Conservation (phyloP, 257 asterid genomes). For the Buddleja alternifolia region DNA sequence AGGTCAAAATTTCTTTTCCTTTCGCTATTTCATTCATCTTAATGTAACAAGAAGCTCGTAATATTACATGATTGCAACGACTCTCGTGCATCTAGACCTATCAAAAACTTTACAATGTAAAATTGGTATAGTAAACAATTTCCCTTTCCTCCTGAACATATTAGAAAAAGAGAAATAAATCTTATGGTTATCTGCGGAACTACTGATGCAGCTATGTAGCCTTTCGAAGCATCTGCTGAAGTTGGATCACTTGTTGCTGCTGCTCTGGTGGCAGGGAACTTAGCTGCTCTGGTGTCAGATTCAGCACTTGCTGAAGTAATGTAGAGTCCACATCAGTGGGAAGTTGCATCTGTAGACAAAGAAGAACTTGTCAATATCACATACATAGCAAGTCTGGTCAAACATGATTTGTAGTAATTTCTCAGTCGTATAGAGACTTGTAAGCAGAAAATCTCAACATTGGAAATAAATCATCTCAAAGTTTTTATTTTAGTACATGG, state of each 20-base stretch:
- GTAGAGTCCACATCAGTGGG: slow-evolving; percentile 70
- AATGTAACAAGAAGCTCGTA: not conserved
- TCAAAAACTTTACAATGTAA: slow-evolving; percentile 24
- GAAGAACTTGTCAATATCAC: not conserved
- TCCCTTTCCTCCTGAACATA: slow-evolving; percentile 23
- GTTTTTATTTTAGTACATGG: not conserved
- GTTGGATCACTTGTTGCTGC: slow-evolving; percentile 83
- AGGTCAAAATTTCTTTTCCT: slow-evolving; percentile 37
- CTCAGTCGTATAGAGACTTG: too few relatives aligned
- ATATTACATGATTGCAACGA: slow-evolving; percentile 34
- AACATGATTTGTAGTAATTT: too few relatives aligned
- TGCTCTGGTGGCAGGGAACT: slow-evolving; percentile 85
- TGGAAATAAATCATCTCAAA: not conserved
- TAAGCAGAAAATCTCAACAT: too few relatives aligned
- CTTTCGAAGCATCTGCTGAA: slow-evolving; percentile 89
- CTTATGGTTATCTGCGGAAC: not conserved
- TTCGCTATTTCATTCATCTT: slow-evolving; percentile 10
- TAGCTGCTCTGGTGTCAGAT: slow-evolving; percentile 78
- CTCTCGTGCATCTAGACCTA: slow-evolving; percentile 29
- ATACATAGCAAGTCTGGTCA: not conserved
- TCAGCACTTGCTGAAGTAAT: slow-evolving; percentile 77
- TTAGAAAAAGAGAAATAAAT: slow-evolving; percentile 12
- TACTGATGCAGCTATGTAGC: slow-evolving; percentile 39
- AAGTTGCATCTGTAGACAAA: slow-evolving; percentile 50
- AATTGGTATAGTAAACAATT: slow-evolving; percentile 13